Evolutionary conservation across 192 early-diverging fungal species (phyloP).

Genomic region (Thoreauomyces humboldtii): DNA sequence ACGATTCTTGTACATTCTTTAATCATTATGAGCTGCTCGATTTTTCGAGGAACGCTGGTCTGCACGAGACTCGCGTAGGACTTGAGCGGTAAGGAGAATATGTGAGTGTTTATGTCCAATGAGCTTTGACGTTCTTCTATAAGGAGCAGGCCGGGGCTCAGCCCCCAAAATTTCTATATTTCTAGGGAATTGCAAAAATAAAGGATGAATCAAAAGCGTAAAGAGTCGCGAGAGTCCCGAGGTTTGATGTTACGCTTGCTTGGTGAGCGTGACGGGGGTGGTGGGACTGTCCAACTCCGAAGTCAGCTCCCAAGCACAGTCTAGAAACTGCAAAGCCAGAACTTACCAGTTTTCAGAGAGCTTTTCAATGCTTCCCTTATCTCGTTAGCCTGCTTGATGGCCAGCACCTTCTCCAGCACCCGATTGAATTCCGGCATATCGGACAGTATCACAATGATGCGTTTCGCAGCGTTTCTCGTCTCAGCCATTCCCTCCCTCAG

Average conservation of each 20-base stretch:
- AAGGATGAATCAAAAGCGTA: background rate
- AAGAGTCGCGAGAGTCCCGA: background rate
- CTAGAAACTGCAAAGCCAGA: background rate
- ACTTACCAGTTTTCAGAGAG: background rate
- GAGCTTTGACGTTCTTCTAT: too few species aligned
- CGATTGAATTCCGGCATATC: constrained; percentile 26
- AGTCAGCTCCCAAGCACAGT: background rate
- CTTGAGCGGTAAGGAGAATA: too few species aligned
- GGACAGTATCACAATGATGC: constrained; percentile 13
- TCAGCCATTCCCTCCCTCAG: constrained; percentile 31
- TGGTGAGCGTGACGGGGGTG: background rate
- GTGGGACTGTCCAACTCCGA: background rate
- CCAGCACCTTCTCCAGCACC: constrained; percentile 21
- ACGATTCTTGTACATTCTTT: too few species aligned
- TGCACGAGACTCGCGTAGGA: too few species aligned
- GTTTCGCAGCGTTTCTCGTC: constrained; percentile 29
- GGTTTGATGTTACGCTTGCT: constrained; percentile 12
- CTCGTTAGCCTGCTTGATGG: constrained; percentile 23
- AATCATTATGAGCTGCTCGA: too few species aligned
- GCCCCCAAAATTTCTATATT: too few species aligned
- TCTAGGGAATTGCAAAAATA: too few species aligned
- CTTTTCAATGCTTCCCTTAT: constrained; percentile 26
- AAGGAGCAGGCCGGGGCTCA: too few species aligned
- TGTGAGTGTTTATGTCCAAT: too few species aligned
- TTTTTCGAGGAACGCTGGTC: too few species aligned